A percentile compares a stretch with the other conserved stretches of the same genome.
Conservation (phyloP, 106 monocot species). For the Cymbidium sinense region DNA sequence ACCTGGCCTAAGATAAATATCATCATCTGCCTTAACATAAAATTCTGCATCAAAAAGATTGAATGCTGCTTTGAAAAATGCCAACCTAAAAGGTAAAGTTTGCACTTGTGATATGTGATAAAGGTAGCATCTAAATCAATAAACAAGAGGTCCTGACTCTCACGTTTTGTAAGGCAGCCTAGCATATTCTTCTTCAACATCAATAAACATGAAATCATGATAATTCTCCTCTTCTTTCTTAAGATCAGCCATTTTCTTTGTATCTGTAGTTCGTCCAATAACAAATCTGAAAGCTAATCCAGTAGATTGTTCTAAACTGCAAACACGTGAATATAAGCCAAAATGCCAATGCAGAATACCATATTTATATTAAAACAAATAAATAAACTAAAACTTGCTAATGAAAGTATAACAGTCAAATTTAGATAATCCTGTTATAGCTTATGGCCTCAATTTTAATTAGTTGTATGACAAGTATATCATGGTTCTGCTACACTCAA, state of each 20-base stretch:
- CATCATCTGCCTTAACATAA: conserved; percentile 83
- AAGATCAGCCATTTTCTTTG: conserved; percentile 52
- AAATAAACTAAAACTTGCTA: neutral
- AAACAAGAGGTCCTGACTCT: conserved; percentile 8
- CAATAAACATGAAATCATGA: conserved; percentile 81
- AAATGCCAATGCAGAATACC: neutral
- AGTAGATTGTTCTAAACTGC: conserved; percentile 71
- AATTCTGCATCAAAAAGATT: conserved; percentile 80
- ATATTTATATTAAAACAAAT: neutral
- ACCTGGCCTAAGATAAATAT: conserved; percentile 84
- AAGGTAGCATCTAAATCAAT: neutral
- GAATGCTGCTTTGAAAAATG: conserved; percentile 74
- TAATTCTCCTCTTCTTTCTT: conserved; percentile 58
- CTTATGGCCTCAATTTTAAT: neutral
- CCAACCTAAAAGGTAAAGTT: conserved; percentile 43
- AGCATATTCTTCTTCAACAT: conserved; percentile 70
- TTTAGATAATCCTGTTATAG: neutral
- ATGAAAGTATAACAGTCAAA: neutral
- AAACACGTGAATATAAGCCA: conserved; percentile 6
- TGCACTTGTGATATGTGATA: neutral
- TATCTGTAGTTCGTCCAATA: conserved; percentile 56
- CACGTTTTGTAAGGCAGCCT: conserved; percentile 71
- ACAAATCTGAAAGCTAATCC: conserved; percentile 92
- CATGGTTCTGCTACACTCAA: neutral
- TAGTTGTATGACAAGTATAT: neutral